Conservation (phyloP, 1,284 basidiomycete genomes). For the Acaromyces ingoldii region DNA sequence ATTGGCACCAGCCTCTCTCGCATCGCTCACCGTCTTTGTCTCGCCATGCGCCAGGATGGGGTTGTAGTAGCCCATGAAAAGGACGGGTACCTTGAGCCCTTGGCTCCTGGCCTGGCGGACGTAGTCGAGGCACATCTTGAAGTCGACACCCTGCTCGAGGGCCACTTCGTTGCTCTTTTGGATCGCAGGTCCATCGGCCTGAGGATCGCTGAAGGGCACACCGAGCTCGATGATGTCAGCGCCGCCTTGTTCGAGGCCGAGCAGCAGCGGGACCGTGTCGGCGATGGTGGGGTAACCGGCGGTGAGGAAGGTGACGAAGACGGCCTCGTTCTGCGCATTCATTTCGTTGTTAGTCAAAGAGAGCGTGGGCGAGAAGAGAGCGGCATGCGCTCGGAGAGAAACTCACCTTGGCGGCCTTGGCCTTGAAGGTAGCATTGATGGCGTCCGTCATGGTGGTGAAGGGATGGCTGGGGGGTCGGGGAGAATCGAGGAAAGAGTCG, state of each 20-base stretch:
- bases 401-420: conserved; percentile 30
- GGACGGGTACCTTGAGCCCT: conserved; percentile 77
- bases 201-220: conserved; percentile 89
- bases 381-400: too few relatives aligned
- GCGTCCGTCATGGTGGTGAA: conserved; percentile 32
- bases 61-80: conserved; percentile 77
- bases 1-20: conserved; percentile 81
- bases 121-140: conserved; percentile 61
- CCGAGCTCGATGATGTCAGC: conserved; percentile 94
- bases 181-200: conserved; percentile 81
- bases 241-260: conserved; percentile 86
- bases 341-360: background rate
- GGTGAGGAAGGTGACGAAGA: conserved; percentile 48
- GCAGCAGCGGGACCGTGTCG: conserved; percentile 78
- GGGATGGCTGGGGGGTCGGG: background rate
- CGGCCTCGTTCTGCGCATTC: conserved; percentile 33
- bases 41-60: conserved; percentile 92
- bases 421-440: conserved; percentile 36
- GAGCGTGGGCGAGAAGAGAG: background rate
- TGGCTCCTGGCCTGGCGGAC: conserved; percentile 71
- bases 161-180: conserved; percentile 82
- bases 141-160: conserved; percentile 42
- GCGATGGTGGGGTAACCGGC: conserved; percentile 46
- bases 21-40: conserved; percentile 84
- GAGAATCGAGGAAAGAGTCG: too few relatives aligned